phyloP scores from a whole-genome alignment of 257 asterid genomes.

The Fraxinus americana region DNA sequence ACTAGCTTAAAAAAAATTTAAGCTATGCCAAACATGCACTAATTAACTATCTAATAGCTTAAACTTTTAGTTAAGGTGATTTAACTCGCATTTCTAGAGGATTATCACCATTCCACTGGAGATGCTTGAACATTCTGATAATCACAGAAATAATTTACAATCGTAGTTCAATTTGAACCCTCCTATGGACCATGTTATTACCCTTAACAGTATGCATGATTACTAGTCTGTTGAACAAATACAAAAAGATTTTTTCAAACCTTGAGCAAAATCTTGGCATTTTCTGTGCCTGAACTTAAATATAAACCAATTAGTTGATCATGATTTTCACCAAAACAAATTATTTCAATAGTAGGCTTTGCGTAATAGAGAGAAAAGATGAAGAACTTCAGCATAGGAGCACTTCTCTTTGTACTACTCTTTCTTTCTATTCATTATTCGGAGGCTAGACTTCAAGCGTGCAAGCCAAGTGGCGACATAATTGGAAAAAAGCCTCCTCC shows the following conservation, averaged over 20 bases:
- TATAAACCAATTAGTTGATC: neutral
- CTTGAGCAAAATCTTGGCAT: neutral
- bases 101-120: neutral
- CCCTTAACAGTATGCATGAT: neutral
- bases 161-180: neutral
- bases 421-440: neutral
- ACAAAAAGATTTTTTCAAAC: neutral
- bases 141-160: neutral
- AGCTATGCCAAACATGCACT: no score
- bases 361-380: constrained; percentile 1
- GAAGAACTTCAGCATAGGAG: neutral
- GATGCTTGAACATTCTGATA: neutral
- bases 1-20: no score
- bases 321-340: neutral
- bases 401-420: constrained; percentile 2
- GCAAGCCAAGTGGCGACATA: constrained; percentile 38
- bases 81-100: neutral
- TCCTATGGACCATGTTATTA: neutral
- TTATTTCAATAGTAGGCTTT: neutral
- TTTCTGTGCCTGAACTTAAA: neutral
- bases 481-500: constrained; percentile 45
- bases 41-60: neutral
- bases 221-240: neutral
- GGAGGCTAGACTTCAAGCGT: constrained; percentile 15
- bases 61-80: neutral